These are phyloP conservation scores for Calonectria hawksworthii DNA, from an alignment of 2,329 filamentous ascomycete species.

Conservation along the genomic window DNA sequence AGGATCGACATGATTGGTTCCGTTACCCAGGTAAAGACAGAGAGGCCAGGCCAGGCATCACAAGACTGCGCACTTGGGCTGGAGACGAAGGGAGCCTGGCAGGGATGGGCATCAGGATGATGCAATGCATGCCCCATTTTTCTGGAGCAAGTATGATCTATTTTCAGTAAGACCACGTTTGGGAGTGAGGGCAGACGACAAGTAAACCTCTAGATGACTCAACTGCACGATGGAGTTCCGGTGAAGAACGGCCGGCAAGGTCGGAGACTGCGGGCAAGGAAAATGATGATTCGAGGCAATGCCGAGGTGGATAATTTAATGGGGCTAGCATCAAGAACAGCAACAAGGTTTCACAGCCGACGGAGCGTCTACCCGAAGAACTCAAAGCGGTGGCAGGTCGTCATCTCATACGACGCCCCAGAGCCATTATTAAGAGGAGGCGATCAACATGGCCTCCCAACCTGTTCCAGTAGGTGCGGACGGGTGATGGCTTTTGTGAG, in stretches of 20 bases:
- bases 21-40: conserved; percentile 30
- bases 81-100: conserved; percentile 28
- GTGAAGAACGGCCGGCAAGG: conserved; percentile 23
- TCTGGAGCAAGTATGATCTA: conserved; percentile 42
- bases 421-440: background rate
- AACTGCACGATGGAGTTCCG: conserved; percentile 12
- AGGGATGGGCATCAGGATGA: conserved; percentile 45
- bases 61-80: conserved; percentile 38
- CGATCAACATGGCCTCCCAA: conserved; percentile 13
- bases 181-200: conserved; percentile 24
- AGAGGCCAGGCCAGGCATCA: conserved; percentile 39
- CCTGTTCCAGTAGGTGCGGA: conserved; percentile 13
- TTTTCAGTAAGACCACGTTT: conserved; percentile 38
- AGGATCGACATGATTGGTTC: conserved; percentile 41
- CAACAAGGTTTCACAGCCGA: conserved; percentile 41
- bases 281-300: conserved; percentile 34
- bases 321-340: conserved; percentile 25
- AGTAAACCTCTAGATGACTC: conserved; percentile 9
- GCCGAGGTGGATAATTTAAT: conserved; percentile 41
- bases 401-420: conserved; percentile 33
- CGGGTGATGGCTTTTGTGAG: conserved; percentile 10
- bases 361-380: conserved; percentile 25
- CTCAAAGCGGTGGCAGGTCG: conserved; percentile 15
- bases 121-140: conserved; percentile 44
- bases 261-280: conserved; percentile 27